Evolutionary conservation across 495 filamentous ascomycete species (phyloP), one percentile per base, ranked within the genome.

Genomic region (Penicillium alfredii): DNA sequence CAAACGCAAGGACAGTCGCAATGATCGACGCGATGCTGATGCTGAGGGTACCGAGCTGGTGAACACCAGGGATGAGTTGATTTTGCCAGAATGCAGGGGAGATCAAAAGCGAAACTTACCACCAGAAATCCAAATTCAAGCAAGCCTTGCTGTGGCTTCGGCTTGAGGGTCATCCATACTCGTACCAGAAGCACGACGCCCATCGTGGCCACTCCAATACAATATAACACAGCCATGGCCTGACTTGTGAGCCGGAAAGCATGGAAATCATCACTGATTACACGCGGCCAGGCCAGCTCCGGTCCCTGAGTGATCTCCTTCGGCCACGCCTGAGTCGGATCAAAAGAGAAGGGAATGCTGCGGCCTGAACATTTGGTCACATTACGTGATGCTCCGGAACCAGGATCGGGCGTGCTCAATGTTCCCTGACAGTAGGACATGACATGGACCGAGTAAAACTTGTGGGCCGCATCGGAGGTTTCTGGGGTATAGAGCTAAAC

Each of bases 401-500:
- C 38, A 1, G 61, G 42, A 40, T 69, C 41, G 3, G 18, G 27
- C n/a, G 40, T 19, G 8, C 13, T 51, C 51, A 64, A 72, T 78
- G 50, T 67, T 50, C 86, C 84, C 38, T 73, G 66, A 58, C 86
- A 90, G 49, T 79, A 73, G 37, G 77, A 69, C 60, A 87, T 73
- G 33, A 86, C 51, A 47, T 90, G 82, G 13, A 80, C 49, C 25
- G 77, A 78, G 60, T 90, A 90, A 62, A 81, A 93, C 45, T 85
- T 70, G n/a, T 76, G 66, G 33, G 85, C 69, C 9, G 74, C 74
- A 4, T 79, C 48, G 42, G 72, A 68, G 31, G 68, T 60, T 25
- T 64, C 47, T 28, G 69, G 51, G 14, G 61, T 63, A 33, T 61
- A 56, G 12, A 64, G 42, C 61, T 64, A 19, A 14, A 28, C 10